These are phyloP conservation scores for Cryphonectria nitschkei DNA, from an alignment of 2,329 filamentous ascomycete species.

Conservation along the genomic window DNA sequence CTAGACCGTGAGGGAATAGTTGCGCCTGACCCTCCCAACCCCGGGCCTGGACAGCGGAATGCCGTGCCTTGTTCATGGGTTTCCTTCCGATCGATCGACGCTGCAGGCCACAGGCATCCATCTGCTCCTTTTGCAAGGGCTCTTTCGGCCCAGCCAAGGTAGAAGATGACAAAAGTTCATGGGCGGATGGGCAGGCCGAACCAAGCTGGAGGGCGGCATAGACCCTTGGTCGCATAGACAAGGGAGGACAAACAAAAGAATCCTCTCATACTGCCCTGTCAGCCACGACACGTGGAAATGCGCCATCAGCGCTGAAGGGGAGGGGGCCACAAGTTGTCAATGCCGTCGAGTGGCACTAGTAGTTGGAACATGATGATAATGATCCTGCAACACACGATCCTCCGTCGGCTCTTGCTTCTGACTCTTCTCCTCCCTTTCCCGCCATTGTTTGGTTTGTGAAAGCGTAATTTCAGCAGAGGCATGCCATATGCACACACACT, in stretches of 20 bases:
- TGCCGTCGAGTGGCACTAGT: neutral
- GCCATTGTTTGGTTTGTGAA: neutral
- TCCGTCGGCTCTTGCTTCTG: neutral
- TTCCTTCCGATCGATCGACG: neutral
- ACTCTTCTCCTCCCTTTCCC: too few relatives aligned
- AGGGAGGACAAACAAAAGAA: neutral
- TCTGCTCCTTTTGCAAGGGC: slow-evolving; percentile 3
- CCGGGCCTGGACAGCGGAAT: neutral
- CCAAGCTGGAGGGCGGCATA: neutral
- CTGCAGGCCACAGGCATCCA: neutral
- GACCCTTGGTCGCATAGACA: neutral
- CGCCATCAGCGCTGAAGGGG: neutral
- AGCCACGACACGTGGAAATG: slow-evolving; percentile 1
- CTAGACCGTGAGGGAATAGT: neutral
- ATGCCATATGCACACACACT: neutral
- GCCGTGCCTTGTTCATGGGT: neutral
- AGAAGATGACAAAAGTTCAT: neutral
- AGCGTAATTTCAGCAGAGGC: neutral
- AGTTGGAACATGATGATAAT: neutral
- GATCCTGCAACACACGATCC: neutral
- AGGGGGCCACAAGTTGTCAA: neutral
- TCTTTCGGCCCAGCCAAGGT: slow-evolving; percentile 2
- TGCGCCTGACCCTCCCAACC: neutral
- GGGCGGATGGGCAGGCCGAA: neutral
- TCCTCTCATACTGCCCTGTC: neutral